Evolutionary conservation across 768 basidiomycete genomes (phyloP).

Genomic region (Gyrodon lividus): DNA sequence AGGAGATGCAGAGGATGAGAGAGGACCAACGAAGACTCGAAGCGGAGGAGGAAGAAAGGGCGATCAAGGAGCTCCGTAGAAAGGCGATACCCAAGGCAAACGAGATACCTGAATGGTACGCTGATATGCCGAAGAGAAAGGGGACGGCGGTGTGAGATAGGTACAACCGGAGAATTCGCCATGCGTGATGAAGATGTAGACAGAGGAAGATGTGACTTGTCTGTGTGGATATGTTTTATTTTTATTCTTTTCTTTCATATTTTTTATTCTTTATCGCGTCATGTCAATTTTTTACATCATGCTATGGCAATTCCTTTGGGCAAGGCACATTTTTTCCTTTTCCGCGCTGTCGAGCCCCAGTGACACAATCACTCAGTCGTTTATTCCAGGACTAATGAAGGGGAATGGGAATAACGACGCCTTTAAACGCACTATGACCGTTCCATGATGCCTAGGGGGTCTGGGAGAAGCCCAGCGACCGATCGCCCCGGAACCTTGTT

Average conservation of each 20-base stretch:
- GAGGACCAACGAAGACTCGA: conserved; percentile 47
- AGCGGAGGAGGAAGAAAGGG: conserved; percentile 58
- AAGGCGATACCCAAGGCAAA: conserved; percentile 66
- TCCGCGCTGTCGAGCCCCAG: not conserved
- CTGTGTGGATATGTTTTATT: conserved; percentile 5
- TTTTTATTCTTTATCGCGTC: conserved; percentile 17
- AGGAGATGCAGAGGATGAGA: conserved; percentile 44
- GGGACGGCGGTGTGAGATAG: conserved; percentile 20
- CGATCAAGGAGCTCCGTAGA: conserved; percentile 60
- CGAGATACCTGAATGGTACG: conserved; percentile 77
- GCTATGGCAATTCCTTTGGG: conserved; percentile 1
- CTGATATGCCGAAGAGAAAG: conserved; percentile 59
- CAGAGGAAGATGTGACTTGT: conserved; percentile 12
- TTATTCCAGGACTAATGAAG: conserved; percentile 28
- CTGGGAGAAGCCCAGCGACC: conserved; percentile 23
- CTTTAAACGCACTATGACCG: conserved; percentile 22
- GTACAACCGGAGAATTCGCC: conserved; percentile 7
- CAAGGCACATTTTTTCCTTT: not conserved
- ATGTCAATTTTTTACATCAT: conserved; percentile 16
- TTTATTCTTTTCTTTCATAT: not conserved
- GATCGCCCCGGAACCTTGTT: conserved; percentile 31
- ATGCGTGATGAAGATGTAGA: conserved; percentile 10
- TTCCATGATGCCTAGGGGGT: conserved; percentile 9
- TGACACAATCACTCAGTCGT: conserved; percentile 11
- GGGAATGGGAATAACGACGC: conserved; percentile 17